Base-by-base conservation (phyloP, 768 basidiomycete species). In the Tulasnella sp. region DNA sequence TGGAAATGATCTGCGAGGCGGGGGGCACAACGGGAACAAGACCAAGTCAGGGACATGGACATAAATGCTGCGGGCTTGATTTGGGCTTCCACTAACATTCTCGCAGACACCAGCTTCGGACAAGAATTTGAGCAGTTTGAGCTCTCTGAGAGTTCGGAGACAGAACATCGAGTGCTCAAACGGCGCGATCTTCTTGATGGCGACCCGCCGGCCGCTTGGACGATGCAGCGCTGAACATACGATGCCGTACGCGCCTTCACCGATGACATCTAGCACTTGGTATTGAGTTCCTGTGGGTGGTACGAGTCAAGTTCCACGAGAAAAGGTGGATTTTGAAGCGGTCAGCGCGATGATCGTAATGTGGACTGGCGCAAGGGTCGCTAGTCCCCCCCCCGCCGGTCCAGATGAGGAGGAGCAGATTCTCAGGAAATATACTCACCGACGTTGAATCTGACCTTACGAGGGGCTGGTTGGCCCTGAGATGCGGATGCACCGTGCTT, bases 91-190 rank as follows among this genome's bases (percentile, higher is more conserved):
- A n/a, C n/a, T 80, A 84, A 95, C 93, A 83, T 95, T 95, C 87
- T 95, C 94, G 87, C 93, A 93, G 83, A 95, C 94, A 52, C 94
- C 93, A 0, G 93, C 92, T 87, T 95, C 94, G 83, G 92, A 93
- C 81, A 96, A 85, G 85, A 94, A 94, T 56, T 93, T 92, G 76
- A 98, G 90, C 24, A 99, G 90, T 87, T 98, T 98, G 85, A 98
- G 93, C 87, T 98, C 95, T 81, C 94, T 88, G 10, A 95, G 89
- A 8, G 94, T 96, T 71, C 89, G 86, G 5, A 96, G 89, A 84
- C 93, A 94, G 85, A 96, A 96, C 94, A 96, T 94, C 52, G 93
- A 91, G 84, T 97, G 96, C 85, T 96, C 95, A 82, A 98, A 98
- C 0, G 97, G 97, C 0, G 93, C 91, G 84, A 99, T 98, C 82